Percentiles rank a stretch among this genome's conserved stretches.
Evolutionary conservation across 202 grass and related monocot genomes (phyloP).

Genomic region (Dendrocalamus latiflorus): DNA sequence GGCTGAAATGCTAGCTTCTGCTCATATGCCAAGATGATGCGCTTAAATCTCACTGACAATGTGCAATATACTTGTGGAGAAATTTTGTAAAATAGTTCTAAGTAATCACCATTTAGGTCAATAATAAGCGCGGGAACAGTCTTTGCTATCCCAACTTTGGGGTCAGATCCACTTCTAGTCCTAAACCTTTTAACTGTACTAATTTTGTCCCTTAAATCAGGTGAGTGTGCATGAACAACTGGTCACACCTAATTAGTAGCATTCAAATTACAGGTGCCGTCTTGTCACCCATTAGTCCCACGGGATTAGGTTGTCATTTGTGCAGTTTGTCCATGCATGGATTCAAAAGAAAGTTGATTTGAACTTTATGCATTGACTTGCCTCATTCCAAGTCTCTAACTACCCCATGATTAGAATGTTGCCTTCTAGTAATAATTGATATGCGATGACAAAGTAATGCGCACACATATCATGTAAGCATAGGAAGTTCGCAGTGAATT

Average conservation of each 20-base stretch:
- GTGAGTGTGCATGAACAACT: not conserved
- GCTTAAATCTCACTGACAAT: not conserved
- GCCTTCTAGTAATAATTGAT: too few species aligned
- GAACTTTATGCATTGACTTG: not conserved
- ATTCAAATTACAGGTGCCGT: not conserved
- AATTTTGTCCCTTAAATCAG: too few species aligned
- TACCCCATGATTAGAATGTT: too few species aligned
- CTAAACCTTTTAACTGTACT: not conserved
- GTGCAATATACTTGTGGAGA: not conserved
- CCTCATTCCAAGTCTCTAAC: not conserved
- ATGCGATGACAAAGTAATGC: too few species aligned
- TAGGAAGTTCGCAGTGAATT: not conserved
- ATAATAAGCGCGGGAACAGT: not conserved
- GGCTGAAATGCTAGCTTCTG: conserved; percentile 19
- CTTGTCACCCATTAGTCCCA: not conserved
- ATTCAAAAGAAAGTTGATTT: not conserved
- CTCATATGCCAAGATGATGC: conserved; percentile 17
- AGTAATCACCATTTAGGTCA: not conserved
- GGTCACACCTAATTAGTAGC: too few species aligned
- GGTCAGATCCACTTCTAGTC: not conserved
- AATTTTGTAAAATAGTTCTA: not conserved
- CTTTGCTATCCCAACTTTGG: not conserved
- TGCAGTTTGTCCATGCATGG: not conserved
- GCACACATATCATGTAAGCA: not conserved
- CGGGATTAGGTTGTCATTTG: not conserved